Base-by-base conservation (phyloP, 495 filamentous ascomycete genomes). In the Podospora tetraspora region DNA sequence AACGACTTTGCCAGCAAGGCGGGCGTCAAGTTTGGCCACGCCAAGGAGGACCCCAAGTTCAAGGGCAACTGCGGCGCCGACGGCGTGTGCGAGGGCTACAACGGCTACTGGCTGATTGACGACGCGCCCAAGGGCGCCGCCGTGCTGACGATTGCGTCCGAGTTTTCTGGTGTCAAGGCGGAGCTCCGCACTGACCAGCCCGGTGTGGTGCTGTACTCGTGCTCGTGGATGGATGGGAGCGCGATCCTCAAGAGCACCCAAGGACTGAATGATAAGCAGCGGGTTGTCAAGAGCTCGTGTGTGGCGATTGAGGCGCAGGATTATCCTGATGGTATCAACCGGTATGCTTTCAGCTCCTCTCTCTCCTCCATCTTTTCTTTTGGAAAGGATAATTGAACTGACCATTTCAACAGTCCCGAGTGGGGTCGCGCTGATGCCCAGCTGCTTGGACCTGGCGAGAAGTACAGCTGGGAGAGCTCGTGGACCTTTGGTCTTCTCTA, bases 321-420 rank as follows among this genome's bases (percentile, higher is more conserved):
- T 69, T 94, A 88, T 82, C 90, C 90, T 67, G 90, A 93, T 78
- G 91, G 85, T 16, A 91, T 94, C 71, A 93, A 93, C 71, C 81
- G 91, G 87, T 85, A 73, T 74, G 83, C n/a, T n/a, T n/a, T n/a
- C n/a, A n/a, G n/a, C n/a, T 79, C 62, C 57, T 34, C n/a, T 37
- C 7, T 66, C 25, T 58, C 67, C 29, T 27, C 19, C 23, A 2
- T 21, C 12, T 29, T 56, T 16, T 19, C 13, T 4, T 12, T n/a
- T n/a, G 21, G 37, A 6, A 25, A 19, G 37, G 10, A 25, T 24
- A 61, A 43, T 13, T 68, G 58, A 59, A 68, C 72, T 76, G 65
- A 80, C 68, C 0, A 3, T 34, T n/a, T 16, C 9, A 32, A 64
- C 65, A 84, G 81, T 43, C 91, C 90, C 12, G 82, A 91, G 76